Conservation (phyloP, 305 asterid species). For the Lippia alba region DNA sequence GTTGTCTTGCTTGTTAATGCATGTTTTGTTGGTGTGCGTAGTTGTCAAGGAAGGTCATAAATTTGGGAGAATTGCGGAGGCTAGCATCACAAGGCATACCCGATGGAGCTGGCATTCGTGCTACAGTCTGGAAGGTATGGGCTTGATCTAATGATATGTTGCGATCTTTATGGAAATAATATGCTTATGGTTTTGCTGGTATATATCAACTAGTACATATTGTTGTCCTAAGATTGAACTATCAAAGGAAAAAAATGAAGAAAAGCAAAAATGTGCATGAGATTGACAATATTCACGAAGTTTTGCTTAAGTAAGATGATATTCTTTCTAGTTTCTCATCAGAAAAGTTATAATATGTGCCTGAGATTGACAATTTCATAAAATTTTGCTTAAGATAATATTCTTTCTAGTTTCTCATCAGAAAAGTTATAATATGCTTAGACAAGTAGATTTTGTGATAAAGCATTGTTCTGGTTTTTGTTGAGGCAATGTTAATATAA, state of each 20-base stretch:
- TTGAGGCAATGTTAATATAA: constrained; percentile 13
- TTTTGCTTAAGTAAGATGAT: constrained; percentile 2
- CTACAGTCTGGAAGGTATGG: constrained; percentile 91
- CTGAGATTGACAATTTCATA: constrained; percentile 27
- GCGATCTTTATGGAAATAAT: constrained; percentile 24
- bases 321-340: background rate
- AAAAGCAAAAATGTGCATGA: background rate
- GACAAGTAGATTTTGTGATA: constrained; percentile 21
- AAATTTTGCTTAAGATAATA: constrained; percentile 16
- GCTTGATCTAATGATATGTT: constrained; percentile 10
- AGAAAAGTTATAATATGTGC: background rate
- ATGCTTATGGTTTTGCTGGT: constrained; percentile 9
- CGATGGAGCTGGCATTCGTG: constrained; percentile 89
- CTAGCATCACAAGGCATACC: constrained; percentile 89
- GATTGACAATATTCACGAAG: too few species aligned
- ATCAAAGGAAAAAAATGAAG: background rate
- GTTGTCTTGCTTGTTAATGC: constrained; percentile 17
- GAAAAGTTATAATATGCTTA: background rate
- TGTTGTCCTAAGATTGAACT: too few species aligned
- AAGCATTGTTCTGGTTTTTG: constrained; percentile 23
- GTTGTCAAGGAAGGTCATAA: constrained; percentile 85
- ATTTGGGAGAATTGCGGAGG: constrained; percentile 80
- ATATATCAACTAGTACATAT: background rate
- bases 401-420: constrained; percentile 2
- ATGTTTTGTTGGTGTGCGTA: constrained; percentile 37